Evolutionary conservation across 192 early-diverging fungal genomes (phyloP).

Genomic region (Martensiomyces pterosporus): DNA sequence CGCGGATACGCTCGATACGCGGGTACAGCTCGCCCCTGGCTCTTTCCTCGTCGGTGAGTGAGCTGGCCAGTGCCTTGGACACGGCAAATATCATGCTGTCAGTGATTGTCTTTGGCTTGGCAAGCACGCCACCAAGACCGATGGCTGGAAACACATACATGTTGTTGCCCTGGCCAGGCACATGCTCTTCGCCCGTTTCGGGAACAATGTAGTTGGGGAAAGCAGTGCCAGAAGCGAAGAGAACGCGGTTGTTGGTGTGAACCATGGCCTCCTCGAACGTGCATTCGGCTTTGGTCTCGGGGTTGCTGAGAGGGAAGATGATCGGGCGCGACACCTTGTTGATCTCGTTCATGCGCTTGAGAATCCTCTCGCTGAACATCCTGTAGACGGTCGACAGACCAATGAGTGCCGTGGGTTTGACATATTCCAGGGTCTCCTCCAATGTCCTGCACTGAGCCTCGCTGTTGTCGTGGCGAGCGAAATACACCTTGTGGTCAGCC

Average conservation of each 20-base stretch:
- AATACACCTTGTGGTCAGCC: constrained; percentile 77
- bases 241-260: constrained; percentile 71
- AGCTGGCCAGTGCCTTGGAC: constrained; percentile 70
- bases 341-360: constrained; percentile 70
- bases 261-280: constrained; percentile 57
- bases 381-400: constrained; percentile 78
- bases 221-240: constrained; percentile 88
- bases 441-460: constrained; percentile 72
- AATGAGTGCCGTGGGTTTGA: constrained; percentile 86
- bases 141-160: constrained; percentile 89
- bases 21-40: constrained; percentile 76
- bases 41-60: constrained; percentile 66
- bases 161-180: constrained; percentile 78
- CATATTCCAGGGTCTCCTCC: constrained; percentile 73
- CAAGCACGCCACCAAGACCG: constrained; percentile 69
- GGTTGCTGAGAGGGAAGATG: constrained; percentile 88
- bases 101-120: constrained; percentile 56
- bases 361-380: constrained; percentile 67
- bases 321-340: constrained; percentile 65
- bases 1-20: constrained; percentile 73
- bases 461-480: constrained; percentile 83
- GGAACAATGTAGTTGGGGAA: constrained; percentile 67
- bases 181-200: constrained; percentile 1
- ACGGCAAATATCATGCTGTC: constrained; percentile 70
- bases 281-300: constrained; percentile 66